Evolutionary conservation across 2,329 filamentous ascomycete genomes (phyloP), one percentile per base, ranked within the genome.

Genomic region (Orbilia quercus): DNA sequence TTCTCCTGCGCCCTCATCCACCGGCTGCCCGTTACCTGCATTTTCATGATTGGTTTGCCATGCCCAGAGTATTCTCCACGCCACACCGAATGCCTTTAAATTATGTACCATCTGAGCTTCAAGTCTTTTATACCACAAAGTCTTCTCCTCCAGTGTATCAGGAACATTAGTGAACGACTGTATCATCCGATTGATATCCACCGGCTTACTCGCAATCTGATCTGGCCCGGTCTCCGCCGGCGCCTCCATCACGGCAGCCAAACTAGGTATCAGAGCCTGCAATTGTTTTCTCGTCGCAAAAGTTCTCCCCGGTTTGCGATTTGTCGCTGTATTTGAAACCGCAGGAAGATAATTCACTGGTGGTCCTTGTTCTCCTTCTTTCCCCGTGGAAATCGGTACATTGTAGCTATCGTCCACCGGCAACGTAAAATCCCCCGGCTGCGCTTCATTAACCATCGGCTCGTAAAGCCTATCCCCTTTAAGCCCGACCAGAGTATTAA

Each of bases 101-200:
- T 70, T 40, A 18, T 38, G 18, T n/a, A 11, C 22, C 65, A 70
- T 62, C 47, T 23, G 48, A 1, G 48, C 55, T 38, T 70, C 65
- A 1, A 70, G 16, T 18, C 18, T 31, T 6, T 48, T 36, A 36
- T 70, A 62, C 57, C 65, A 62, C 14, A 16, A 11, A 22, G 34
- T 6, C 22, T 70, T 70, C 0, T 36, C 40, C 2, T 31, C 48
- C 14, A 14, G n/a, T 7, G 1, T 47, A 42, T 70, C 57, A 7
- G 28, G 22, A 20, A 62, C 47, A 4, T n/a, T 23, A 16, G 54
- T 50, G 28, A 70, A 70, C n/a, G 36, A 28, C n/a, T 9, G 28
- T 6, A 55, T 7, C 25, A 70, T n/a, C 1, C 18, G 38, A 1
- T 34, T 31, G n/a, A 48, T 55, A 1, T 36, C 47, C 7, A 57